Percentiles rank a stretch among this genome's conserved stretches.
Conservation (phyloP, 495 filamentous ascomycete species). For the Talaromyces adpressus region DNA sequence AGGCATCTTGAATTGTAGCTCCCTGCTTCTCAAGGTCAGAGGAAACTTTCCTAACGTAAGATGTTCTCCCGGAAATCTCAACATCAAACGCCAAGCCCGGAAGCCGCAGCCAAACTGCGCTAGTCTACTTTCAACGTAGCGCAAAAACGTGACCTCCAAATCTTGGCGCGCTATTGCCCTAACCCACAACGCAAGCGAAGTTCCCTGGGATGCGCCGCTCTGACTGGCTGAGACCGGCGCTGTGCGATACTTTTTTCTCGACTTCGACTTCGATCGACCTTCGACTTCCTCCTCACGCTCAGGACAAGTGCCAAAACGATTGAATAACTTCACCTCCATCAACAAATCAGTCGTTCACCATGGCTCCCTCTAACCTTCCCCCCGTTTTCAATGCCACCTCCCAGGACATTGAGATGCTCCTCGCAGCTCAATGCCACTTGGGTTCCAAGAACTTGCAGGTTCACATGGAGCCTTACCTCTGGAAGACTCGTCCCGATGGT, state of each 20-base stretch:
- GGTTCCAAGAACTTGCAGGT: conserved; percentile 98
- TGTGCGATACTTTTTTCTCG: neutral
- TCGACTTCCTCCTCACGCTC: conserved; percentile 31
- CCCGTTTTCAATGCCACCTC: conserved; percentile 78
- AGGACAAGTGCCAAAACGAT: conserved; percentile 44
- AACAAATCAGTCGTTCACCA: conserved; percentile 59
- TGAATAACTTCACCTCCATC: conserved; percentile 47
- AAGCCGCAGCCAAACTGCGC: neutral
- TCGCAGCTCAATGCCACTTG: conserved; percentile 92
- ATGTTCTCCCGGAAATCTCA: conserved; percentile 5
- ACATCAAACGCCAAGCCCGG: conserved; percentile 4
- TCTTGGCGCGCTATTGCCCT: conserved; percentile 11
- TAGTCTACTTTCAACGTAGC: neutral
- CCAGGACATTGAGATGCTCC: conserved; percentile 97
- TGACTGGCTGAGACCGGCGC: neutral
- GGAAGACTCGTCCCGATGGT: conserved; percentile 97
- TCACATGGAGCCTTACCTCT: conserved; percentile 99
- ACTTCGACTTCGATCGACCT: conserved; percentile 5
- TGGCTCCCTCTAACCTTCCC: conserved; percentile 90
- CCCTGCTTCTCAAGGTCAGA: neutral
- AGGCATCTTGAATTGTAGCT: conserved; percentile 50
- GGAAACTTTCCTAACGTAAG: neutral
- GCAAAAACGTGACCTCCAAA: conserved; percentile 6
- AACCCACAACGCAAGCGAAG: conserved; percentile 11
- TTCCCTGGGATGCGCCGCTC: neutral